Evolutionary conservation across 2,329 filamentous ascomycete genomes (phyloP), one percentile per base, ranked within the genome.

Genomic region (Beauveria caledonica): DNA sequence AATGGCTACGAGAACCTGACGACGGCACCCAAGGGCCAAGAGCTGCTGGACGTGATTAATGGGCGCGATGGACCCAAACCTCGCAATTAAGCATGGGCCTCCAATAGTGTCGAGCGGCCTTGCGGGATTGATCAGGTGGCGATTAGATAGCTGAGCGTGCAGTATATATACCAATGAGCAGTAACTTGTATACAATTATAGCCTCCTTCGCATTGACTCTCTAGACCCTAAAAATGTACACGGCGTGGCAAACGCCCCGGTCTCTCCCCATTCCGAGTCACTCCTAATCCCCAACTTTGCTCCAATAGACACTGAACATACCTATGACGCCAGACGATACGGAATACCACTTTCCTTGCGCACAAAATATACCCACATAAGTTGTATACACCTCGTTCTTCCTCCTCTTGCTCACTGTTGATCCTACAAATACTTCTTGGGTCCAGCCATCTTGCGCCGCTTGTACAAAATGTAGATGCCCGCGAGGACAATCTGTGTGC

Each of bases 361-460:
- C 5, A 45, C 9, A 10, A 44, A 44, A 19, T 55, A n/a, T 15
- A 5, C 25, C 15, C 27, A 19, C 13, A 54, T 6, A 15, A 36
- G n/a, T 53, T 39, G 17, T 21, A 29, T 13, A 13, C 19, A 11
- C 10, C 42, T 13, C 11, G 10, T 45, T 8, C 19, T 13, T 21
- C 19, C n/a, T 23, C 7, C 39, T 9, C 7, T 27, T 15, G 21
- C 5, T 40, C 11, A 7, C 27, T 36, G 13, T 36, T 11, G 9
- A 21, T 29, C 59, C 69, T 78, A 96, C 71, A 96, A 76, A 73
- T 92, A 97, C 77, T 97, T 97, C 81, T 96, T 96, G n/a, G 90
- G 90, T 73, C 86, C 84, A 64, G 80, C 85, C 44, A 83, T 80
- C 74, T 87, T 84, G 69, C 88, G 86, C 67, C 86, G 83, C 82